Evolutionary conservation across 768 basidiomycete genomes (phyloP).

Genomic region (Pulveroboletus sp.): DNA sequence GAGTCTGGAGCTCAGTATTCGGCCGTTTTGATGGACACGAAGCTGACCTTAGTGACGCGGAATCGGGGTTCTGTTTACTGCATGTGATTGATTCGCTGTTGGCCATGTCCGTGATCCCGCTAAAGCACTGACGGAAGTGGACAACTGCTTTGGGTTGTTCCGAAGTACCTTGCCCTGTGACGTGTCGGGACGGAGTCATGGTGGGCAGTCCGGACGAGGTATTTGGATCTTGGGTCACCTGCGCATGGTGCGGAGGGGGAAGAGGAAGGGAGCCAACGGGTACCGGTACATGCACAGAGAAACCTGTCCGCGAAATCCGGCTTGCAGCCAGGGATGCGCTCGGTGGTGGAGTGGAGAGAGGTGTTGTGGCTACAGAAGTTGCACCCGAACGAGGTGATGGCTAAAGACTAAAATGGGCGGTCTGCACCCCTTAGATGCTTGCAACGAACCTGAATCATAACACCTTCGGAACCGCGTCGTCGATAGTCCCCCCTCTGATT

Average conservation of each 20-base stretch:
- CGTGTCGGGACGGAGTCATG: neutral
- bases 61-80: neutral
- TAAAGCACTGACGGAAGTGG: neutral
- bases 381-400: conserved; percentile 8
- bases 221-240: neutral
- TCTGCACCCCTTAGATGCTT: neutral
- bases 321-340: conserved; percentile 4
- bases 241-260: conserved; percentile 4
- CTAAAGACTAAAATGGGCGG: conserved; percentile 6
- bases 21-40: conserved; percentile 16
- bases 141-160: conserved; percentile 1
- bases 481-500: conserved; percentile 6
- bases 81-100: neutral
- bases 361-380: conserved; percentile 10
- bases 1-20: conserved; percentile 7
- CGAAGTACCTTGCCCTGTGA: neutral
- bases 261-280: conserved; percentile 8
- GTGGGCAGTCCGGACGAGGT: conserved; percentile 1
- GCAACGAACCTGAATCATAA: conserved; percentile 18
- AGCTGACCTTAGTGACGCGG: neutral
- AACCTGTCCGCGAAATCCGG: conserved; percentile 7
- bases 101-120: neutral
- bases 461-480: conserved; percentile 16
- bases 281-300: conserved; percentile 10
- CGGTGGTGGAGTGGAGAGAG: conserved; percentile 21